Evolutionary conservation across 2,329 filamentous ascomycete species (phyloP).

Genomic region (Thielaviopsis ethacetica): DNA sequence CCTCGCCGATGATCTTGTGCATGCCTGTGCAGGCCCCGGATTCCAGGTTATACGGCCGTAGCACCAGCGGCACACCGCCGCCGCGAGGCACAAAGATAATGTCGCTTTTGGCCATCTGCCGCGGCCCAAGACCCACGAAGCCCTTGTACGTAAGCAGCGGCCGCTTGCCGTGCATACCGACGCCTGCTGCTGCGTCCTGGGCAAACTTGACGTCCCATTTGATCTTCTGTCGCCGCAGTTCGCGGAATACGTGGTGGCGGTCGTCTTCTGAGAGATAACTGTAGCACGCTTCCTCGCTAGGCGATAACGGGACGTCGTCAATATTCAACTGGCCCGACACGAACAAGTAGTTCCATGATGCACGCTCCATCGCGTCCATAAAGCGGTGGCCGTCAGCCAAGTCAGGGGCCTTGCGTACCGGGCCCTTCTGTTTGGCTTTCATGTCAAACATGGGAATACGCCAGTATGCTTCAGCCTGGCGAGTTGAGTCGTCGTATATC

Average conservation of each 20-base stretch:
- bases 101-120: not conserved
- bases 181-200: not conserved
- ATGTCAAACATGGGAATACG: not conserved
- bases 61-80: conserved; percentile 3
- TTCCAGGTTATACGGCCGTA: not conserved
- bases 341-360: not conserved
- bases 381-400: not conserved
- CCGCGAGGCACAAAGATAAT: conserved; percentile 7
- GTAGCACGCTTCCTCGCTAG: not conserved
- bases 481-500: not conserved
- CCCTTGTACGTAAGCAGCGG: conserved; percentile 3
- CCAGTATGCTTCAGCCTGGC: not conserved
- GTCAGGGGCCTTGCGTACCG: not conserved
- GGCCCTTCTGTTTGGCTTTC: not conserved
- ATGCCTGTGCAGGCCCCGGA: not conserved
- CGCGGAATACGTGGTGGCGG: not conserved
- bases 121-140: conserved; percentile 1
- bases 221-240: not conserved
- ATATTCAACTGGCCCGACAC: not conserved
- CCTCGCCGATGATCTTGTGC: conserved; percentile 3
- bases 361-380: not conserved
- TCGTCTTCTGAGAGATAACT: not conserved
- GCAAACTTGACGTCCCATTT: not conserved
- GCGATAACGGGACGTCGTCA: not conserved
- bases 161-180: conserved; percentile 1